Evolutionary conservation across 2,329 filamentous ascomycete species (phyloP).

Genomic region (Septoria linicola): DNA sequence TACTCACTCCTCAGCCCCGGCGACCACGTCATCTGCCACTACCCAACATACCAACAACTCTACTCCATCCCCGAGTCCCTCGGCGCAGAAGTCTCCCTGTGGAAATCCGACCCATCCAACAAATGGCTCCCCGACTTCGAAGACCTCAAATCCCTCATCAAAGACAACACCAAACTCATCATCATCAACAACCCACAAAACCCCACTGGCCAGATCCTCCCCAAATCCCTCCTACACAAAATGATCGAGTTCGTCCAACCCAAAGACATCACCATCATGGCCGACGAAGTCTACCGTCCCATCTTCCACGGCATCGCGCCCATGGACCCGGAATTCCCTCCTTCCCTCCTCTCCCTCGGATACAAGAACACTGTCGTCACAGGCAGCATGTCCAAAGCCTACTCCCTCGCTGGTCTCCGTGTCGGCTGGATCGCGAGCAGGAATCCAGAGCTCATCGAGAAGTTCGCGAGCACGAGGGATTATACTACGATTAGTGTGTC

Average conservation of each 20-base stretch:
- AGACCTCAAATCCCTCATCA: slow-evolving; percentile 65
- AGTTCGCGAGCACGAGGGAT: slow-evolving; percentile 65
- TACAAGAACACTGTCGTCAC: slow-evolving; percentile 72
- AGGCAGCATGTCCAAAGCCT: slow-evolving; percentile 82
- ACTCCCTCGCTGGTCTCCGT: slow-evolving; percentile 76
- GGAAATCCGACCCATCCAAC: slow-evolving; percentile 66
- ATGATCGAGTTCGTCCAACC: slow-evolving; percentile 64
- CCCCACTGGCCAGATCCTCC: slow-evolving; percentile 71
- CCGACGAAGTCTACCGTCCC: slow-evolving; percentile 81
- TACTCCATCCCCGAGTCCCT: slow-evolving; percentile 72
- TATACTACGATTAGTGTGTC: slow-evolving; percentile 87
- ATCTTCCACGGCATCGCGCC: slow-evolving; percentile 70
- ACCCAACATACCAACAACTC: slow-evolving; percentile 83
- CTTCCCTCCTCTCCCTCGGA: slow-evolving; percentile 68
- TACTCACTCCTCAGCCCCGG: slow-evolving; percentile 70
- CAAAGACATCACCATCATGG: slow-evolving; percentile 65
- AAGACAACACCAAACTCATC: slow-evolving; percentile 68
- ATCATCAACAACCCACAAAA: slow-evolving; percentile 78
- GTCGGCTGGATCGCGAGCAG: slow-evolving; percentile 79
- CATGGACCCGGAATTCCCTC: slow-evolving; percentile 56
- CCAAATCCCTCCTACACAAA: slow-evolving; percentile 57
- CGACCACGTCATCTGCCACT: slow-evolving; percentile 83
- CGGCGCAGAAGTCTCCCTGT: slow-evolving; percentile 74
- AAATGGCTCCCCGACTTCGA: slow-evolving; percentile 66
- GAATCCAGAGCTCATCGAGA: slow-evolving; percentile 60